Conservation (phyloP, 1,139 yeast genomes). For the Candida gigantensis region DNA sequence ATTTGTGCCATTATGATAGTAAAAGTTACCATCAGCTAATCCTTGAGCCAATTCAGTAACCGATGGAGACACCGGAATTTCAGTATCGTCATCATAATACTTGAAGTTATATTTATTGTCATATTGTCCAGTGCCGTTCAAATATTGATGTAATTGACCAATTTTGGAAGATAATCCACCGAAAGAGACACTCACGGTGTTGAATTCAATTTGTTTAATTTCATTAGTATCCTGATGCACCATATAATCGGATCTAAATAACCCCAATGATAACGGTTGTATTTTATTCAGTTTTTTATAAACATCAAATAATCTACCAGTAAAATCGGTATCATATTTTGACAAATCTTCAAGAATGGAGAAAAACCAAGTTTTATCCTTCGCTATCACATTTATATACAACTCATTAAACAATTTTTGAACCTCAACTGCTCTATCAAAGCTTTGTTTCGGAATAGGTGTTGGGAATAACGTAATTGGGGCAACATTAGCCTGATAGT, state of each 20-base stretch:
- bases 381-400: constrained; percentile 64
- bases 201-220: constrained; percentile 93
- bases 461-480: constrained; percentile 92
- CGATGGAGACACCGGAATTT: constrained; percentile 70
- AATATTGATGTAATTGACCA: constrained; percentile 69
- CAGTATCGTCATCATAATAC: constrained; percentile 44
- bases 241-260: constrained; percentile 91
- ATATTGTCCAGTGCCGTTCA: constrained; percentile 60
- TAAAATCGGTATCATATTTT: constrained; percentile 69
- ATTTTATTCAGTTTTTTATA: constrained; percentile 47
- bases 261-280: constrained; percentile 77
- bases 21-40: constrained; percentile 62
- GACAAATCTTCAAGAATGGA: constrained; percentile 57
- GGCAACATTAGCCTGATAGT: constrained; percentile 59
- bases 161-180: constrained; percentile 87
- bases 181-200: constrained; percentile 93
- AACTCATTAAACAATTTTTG: constrained; percentile 71
- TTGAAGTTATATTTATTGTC: constrained; percentile 33
- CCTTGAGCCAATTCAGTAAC: constrained; percentile 65
- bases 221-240: constrained; percentile 48
- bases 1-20: constrained; percentile 38
- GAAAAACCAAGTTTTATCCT: constrained; percentile 59
- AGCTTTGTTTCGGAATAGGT: constrained; percentile 72
- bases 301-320: constrained; percentile 72
- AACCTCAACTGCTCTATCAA: constrained; percentile 65